A percentile compares a stretch with the other conserved stretches of the same genome.
phyloP scores from a whole-genome alignment of 345 rosid species.

The Pugionium dolabratum region DNA sequence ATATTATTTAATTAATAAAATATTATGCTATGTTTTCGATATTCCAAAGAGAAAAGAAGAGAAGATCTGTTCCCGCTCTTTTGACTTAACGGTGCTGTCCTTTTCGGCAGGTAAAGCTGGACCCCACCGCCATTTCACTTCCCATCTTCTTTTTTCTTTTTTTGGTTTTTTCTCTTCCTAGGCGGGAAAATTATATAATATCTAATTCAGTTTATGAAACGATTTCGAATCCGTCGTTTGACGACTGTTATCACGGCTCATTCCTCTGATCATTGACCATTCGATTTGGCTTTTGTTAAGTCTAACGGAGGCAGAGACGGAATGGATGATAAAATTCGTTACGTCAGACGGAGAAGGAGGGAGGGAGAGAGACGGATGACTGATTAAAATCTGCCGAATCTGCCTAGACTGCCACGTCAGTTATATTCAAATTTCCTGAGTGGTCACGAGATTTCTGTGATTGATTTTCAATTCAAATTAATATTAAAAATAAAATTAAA shows the following conservation, averaged over 20 bases:
- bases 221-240: constrained; percentile 27
- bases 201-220: constrained; percentile 9
- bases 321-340: too few relatives aligned
- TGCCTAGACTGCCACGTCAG: constrained; percentile 18
- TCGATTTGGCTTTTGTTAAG: not conserved
- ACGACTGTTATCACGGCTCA: constrained; percentile 21
- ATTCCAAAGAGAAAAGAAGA: constrained; percentile 2
- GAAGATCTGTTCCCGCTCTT: constrained; percentile 40
- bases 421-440: constrained; percentile 14
- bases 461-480: not conserved
- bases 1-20: constrained; percentile 6
- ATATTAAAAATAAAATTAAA: too few relatives aligned
- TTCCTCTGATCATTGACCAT: not conserved
- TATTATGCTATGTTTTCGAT: constrained; percentile 3
- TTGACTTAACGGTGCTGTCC: constrained; percentile 39
- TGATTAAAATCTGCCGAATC: not conserved
- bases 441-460: constrained; percentile 37
- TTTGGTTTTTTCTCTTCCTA: not conserved
- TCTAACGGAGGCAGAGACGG: not conserved
- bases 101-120: constrained; percentile 34
- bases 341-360: not conserved
- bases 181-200: constrained; percentile 26
- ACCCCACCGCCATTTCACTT: constrained; percentile 30
- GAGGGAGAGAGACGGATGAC: not conserved
- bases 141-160: not conserved